A percentile compares a stretch with the other conserved stretches of the same genome.
These are phyloP conservation scores for Evernia prunastri DNA, from an alignment of 495 filamentous ascomycete genomes.

Conservation along the genomic window DNA sequence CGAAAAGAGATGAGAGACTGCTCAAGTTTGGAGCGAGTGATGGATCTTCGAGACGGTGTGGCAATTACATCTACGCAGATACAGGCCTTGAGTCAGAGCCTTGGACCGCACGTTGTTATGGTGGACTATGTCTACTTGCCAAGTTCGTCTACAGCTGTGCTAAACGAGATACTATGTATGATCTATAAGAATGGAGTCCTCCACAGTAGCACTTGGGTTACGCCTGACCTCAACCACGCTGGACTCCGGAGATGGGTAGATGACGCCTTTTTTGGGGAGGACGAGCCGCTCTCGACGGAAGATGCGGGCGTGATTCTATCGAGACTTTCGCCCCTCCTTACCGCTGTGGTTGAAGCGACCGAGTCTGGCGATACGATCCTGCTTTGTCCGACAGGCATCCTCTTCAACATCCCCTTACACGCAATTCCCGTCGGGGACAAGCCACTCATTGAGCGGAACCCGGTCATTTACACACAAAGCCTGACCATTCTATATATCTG, in stretches of 20 bases:
- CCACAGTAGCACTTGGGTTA: not conserved
- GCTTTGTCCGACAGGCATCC: conserved; percentile 4
- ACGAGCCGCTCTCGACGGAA: conserved; percentile 1
- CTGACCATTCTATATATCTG: not conserved
- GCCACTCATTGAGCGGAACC: conserved; percentile 9
- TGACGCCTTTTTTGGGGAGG: not conserved
- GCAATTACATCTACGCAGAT: not conserved
- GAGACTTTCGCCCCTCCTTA: conserved; percentile 4
- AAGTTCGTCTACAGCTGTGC: conserved; percentile 6
- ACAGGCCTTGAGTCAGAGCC: not conserved
- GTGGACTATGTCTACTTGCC: conserved; percentile 6
- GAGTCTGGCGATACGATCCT: not conserved
- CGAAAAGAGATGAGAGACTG: conserved; percentile 1
- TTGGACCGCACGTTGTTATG: not conserved
- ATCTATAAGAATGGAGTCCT: conserved; percentile 7
- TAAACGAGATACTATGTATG: conserved; percentile 8
- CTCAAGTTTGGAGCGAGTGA: conserved; percentile 1
- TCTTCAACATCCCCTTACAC: conserved; percentile 9
- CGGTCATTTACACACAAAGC: conserved; percentile 13
- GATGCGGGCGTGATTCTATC: not conserved
- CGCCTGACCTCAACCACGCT: not conserved
- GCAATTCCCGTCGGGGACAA: not conserved
- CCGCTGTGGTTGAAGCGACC: conserved; percentile 2
- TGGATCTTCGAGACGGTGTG: conserved; percentile 9
- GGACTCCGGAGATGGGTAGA: conserved; percentile 3